Conservation (phyloP, 2,329 filamentous ascomycete genomes). For the Penicillium sclerotigenum region DNA sequence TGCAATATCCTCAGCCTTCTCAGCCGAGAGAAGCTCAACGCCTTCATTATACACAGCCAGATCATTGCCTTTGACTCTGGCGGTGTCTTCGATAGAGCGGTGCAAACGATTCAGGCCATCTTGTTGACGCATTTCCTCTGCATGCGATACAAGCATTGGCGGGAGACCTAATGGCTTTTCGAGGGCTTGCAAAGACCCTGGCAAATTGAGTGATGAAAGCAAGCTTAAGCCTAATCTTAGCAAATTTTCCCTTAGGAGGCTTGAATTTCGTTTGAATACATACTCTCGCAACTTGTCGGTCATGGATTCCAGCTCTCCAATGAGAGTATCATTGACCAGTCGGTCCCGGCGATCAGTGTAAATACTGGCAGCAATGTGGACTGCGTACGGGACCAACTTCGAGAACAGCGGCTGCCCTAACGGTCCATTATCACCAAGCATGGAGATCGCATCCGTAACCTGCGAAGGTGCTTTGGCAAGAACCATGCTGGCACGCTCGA, state of each 20-base stretch:
- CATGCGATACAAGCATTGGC: slow-evolving; percentile 79
- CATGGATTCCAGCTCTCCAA: slow-evolving; percentile 76
- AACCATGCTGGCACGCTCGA: slow-evolving; percentile 90
- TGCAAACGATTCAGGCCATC: slow-evolving; percentile 77
- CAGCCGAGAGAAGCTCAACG: slow-evolving; percentile 69
- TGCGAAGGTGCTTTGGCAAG: slow-evolving; percentile 73
- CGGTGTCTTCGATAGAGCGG: slow-evolving; percentile 79
- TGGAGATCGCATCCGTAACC: slow-evolving; percentile 73
- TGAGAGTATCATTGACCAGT: slow-evolving; percentile 83
- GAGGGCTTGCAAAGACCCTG: slow-evolving; percentile 86
- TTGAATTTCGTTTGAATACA: slow-evolving; percentile 21
- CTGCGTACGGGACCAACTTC: slow-evolving; percentile 90
- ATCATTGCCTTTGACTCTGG: slow-evolving; percentile 81
- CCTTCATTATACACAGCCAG: slow-evolving; percentile 78
- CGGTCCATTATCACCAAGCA: slow-evolving; percentile 74
- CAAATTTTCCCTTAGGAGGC: neutral
- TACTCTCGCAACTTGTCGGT: slow-evolving; percentile 73
- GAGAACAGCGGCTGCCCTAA: slow-evolving; percentile 84
- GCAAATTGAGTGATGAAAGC: slow-evolving; percentile 78
- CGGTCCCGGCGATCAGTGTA: slow-evolving; percentile 89
- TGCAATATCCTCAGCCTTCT: slow-evolving; percentile 78
- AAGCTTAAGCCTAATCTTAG: slow-evolving; percentile 41
- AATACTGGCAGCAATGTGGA: slow-evolving; percentile 91
- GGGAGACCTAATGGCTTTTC: slow-evolving; percentile 93
- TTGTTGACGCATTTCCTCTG: slow-evolving; percentile 88